A percentile compares a stretch with the other conserved stretches of the same genome.
Conservation (phyloP, 2,329 filamentous ascomycete genomes). For the Botryotinia convoluta region DNA sequence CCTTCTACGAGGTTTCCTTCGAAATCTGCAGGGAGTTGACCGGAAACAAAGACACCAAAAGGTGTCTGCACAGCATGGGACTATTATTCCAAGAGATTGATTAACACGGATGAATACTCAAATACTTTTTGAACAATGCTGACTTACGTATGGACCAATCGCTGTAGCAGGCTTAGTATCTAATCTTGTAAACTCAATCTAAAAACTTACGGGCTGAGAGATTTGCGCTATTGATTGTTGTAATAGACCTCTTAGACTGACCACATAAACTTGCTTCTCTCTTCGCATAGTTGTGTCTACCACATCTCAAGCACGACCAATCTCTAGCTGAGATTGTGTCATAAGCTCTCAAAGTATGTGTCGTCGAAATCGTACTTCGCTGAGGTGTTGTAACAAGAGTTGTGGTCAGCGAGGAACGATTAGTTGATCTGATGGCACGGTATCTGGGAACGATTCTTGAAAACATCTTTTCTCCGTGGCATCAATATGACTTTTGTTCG, state of each 20-base stretch:
- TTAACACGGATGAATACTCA: not conserved
- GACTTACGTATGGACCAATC: constrained; percentile 59
- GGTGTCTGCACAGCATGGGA: constrained; percentile 67
- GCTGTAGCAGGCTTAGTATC: constrained; percentile 42
- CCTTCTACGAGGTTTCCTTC: constrained; percentile 38
- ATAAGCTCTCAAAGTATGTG: not conserved
- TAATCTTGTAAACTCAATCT: not conserved
- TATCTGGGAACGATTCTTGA: not conserved
- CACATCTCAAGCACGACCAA: not conserved
- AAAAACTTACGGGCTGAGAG: constrained; percentile 19
- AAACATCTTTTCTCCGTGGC: not conserved
- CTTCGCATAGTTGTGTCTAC: not conserved
- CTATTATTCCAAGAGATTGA: constrained; percentile 39
- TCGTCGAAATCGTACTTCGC: not conserved
- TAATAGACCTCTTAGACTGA: not conserved
- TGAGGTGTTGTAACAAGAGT: not conserved
- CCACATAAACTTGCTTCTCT: not conserved
- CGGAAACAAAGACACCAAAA: constrained; percentile 64
- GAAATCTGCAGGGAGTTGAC: constrained; percentile 42
- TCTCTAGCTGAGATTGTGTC: not conserved
- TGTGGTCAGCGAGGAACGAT: not conserved
- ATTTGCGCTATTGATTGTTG: not conserved
- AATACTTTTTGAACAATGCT: not conserved
- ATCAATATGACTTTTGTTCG: not conserved
- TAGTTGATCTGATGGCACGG: not conserved